A percentile compares a stretch with the other conserved stretches of the same genome.
Conservation (phyloP, 1,284 basidiomycete genomes). For the Malassezia nana region DNA sequence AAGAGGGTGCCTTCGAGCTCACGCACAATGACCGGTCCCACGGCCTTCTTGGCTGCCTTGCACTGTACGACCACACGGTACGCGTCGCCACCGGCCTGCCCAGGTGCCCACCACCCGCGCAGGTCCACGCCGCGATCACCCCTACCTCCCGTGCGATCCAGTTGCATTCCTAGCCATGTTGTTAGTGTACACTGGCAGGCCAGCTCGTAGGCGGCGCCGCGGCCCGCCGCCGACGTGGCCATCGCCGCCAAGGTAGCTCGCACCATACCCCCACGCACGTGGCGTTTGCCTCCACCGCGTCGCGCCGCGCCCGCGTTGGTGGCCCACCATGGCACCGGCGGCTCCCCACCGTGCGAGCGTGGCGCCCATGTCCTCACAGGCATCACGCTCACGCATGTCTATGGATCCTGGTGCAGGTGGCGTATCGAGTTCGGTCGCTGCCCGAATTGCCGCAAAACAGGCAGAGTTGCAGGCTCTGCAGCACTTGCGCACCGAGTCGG, state of each 20-base stretch:
- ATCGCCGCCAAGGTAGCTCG: neutral
- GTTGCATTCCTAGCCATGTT: conserved; percentile 64
- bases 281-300: neutral
- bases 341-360: conserved; percentile 11
- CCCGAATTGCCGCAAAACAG: conserved; percentile 32
- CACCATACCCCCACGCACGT: no score
- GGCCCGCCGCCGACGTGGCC: conserved; percentile 50
- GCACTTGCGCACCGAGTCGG: conserved; percentile 35
- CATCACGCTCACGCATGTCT: conserved; percentile 14
- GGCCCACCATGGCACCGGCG: conserved; percentile 1
- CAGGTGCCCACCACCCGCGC: conserved; percentile 81
- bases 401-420: conserved; percentile 6
- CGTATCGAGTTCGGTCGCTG: neutral
- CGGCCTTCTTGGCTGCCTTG: conserved; percentile 72
- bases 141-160: conserved; percentile 63
- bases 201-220: conserved; percentile 67
- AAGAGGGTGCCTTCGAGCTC: conserved; percentile 59
- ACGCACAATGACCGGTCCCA: conserved; percentile 67
- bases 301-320: neutral
- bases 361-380: conserved; percentile 1
- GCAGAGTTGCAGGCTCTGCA: conserved; percentile 39
- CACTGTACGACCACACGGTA: conserved; percentile 71
- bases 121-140: conserved; percentile 78
- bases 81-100: neutral
- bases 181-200: conserved; percentile 60